Percentiles rank a stretch among this genome's conserved stretches.
These are phyloP conservation scores for Melampsora larici-populina DNA, from an alignment of 1,284 basidiomycete species.

Conservation along the genomic window DNA sequence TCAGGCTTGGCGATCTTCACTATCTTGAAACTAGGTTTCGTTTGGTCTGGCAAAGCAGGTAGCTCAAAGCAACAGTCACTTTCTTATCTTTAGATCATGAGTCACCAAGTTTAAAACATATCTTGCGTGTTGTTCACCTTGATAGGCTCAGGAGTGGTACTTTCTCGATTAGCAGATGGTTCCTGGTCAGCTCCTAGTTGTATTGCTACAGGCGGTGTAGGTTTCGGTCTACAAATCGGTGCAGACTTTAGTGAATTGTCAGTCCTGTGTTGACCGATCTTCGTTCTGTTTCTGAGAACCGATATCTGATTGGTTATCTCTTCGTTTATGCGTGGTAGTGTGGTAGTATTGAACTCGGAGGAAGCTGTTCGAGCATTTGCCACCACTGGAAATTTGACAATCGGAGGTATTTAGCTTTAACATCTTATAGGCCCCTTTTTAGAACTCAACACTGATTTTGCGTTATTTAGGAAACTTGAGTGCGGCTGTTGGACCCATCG, in stretches of 20 bases:
- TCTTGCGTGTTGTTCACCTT: constrained; percentile 81
- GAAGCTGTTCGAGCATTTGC: constrained; percentile 95
- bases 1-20: constrained; percentile 83
- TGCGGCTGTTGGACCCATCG: constrained; percentile 78
- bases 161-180: constrained; percentile 89
- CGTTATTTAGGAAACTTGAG: constrained; percentile 25
- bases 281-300: neutral
- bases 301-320: constrained; percentile 61
- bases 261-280: neutral
- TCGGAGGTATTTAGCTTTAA: constrained; percentile 62
- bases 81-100: too few relatives aligned
- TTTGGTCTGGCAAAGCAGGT: constrained; percentile 41
- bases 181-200: constrained; percentile 96
- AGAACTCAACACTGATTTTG: neutral
- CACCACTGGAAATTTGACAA: constrained; percentile 89
- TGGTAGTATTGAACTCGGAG: constrained; percentile 90
- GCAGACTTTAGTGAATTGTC: constrained; percentile 55
- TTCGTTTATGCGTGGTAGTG: constrained; percentile 61
- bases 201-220: constrained; percentile 88
- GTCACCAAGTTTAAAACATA: neutral
- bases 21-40: constrained; percentile 63
- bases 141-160: constrained; percentile 92
- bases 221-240: constrained; percentile 93
- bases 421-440: constrained; percentile 22
- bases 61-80: too few relatives aligned